phyloP scores from a whole-genome alignment of 345 rosid genomes.

The Adansonia digitata region DNA sequence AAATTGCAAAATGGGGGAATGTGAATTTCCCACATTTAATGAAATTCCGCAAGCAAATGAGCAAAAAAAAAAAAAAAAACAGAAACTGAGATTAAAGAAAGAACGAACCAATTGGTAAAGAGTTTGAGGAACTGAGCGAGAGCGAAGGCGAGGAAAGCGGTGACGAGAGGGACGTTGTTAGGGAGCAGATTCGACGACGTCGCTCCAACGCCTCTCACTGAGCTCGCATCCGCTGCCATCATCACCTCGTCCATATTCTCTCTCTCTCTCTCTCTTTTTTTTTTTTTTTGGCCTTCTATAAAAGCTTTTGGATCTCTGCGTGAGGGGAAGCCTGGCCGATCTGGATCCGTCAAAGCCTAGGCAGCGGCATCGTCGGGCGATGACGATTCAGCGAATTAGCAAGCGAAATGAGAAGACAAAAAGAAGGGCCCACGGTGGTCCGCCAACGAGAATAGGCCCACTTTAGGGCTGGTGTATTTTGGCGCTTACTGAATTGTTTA shows the following conservation, averaged over 20 bases:
- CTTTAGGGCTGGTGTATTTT: no score
- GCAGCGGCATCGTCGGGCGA: background rate
- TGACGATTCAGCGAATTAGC: background rate
- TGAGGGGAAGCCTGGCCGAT: background rate
- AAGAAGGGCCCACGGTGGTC: background rate
- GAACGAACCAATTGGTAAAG: slow-evolving; percentile 84
- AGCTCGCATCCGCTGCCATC: slow-evolving; percentile 46
- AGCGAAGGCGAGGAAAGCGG: slow-evolving; percentile 87
- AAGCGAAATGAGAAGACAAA: background rate
- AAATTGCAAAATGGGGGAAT: no score
- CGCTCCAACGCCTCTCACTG: slow-evolving; percentile 20
- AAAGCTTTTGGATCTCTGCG: background rate
- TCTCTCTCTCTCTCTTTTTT: no score
- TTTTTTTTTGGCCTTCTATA: background rate
- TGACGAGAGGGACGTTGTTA: slow-evolving; percentile 72
- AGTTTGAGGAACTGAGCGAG: slow-evolving; percentile 95
- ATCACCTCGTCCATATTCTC: slow-evolving; percentile 63
- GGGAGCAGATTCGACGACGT: slow-evolving; percentile 36
- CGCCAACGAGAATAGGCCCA: background rate
- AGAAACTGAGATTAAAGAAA: slow-evolving; percentile 2
- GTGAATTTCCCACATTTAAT: background rate
- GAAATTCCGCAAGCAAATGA: background rate
- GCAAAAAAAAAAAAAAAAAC: background rate
- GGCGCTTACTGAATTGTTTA: background rate
- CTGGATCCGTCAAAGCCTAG: background rate